Conservation (phyloP, 768 basidiomycete species). For the Amanita inopinata region DNA sequence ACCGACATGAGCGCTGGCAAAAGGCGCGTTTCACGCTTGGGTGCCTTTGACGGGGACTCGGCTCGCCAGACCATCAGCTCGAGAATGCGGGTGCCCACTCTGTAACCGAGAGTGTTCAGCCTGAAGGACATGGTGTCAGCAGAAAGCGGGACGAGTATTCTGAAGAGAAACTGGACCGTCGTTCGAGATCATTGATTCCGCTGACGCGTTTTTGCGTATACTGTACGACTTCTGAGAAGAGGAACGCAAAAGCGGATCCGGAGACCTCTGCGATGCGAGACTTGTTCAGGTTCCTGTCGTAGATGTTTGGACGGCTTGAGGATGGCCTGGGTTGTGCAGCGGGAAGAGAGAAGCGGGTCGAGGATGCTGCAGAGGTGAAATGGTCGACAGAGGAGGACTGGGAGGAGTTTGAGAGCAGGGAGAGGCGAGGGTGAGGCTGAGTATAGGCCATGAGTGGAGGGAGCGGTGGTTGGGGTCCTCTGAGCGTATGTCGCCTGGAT, state of each 20-base stretch:
- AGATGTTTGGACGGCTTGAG: constrained; percentile 59
- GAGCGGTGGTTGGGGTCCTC: neutral
- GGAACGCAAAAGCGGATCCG: constrained; percentile 74
- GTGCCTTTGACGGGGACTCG: constrained; percentile 74
- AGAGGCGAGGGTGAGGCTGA: constrained; percentile 46
- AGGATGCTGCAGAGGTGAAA: too few species aligned
- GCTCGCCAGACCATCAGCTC: constrained; percentile 78
- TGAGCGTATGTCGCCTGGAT: too few species aligned
- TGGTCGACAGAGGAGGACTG: constrained; percentile 41
- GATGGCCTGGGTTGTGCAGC: constrained; percentile 40
- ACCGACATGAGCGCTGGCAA: constrained; percentile 89
- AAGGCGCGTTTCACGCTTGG: constrained; percentile 86
- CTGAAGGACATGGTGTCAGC: constrained; percentile 29
- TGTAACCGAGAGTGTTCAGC: constrained; percentile 87
- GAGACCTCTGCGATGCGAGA: constrained; percentile 79
- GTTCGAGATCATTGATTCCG: constrained; percentile 92
- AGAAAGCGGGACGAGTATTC: neutral
- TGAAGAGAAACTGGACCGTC: constrained; percentile 46
- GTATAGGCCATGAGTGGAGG: constrained; percentile 4
- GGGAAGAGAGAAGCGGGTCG: constrained; percentile 63
- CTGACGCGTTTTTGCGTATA: constrained; percentile 94
- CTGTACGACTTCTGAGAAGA: constrained; percentile 90
- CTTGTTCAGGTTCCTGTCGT: constrained; percentile 87
- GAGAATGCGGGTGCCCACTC: constrained; percentile 79
- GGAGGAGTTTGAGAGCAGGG: constrained; percentile 55